phyloP scores from a whole-genome alignment of 1,139 yeast genomes.

The Magnusiomyces tetraspermus region DNA sequence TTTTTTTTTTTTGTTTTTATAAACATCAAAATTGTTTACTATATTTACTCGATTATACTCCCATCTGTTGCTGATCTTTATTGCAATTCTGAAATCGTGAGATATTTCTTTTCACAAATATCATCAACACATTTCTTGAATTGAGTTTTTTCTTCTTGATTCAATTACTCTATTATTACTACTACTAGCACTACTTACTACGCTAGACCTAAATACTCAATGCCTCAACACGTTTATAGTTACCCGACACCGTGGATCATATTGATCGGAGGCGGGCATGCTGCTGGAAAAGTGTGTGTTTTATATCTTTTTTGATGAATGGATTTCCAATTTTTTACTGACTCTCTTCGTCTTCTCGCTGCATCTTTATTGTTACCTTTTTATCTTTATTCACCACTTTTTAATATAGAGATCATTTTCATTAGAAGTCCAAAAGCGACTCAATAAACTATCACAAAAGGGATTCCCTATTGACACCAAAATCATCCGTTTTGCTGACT shows the following conservation, averaged over 20 bases:
- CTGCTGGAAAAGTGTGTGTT: constrained; percentile 53
- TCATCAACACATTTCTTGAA: no score
- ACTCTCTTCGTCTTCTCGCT: no score
- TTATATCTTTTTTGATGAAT: constrained; percentile 23
- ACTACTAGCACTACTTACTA: no score
- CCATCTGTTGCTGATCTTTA: no score
- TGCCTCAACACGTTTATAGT: background rate
- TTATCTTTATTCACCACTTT: background rate
- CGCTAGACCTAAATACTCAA: no score
- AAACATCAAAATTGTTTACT: no score
- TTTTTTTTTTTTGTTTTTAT: no score
- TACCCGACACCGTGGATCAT: constrained; percentile 33
- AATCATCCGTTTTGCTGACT: constrained; percentile 28
- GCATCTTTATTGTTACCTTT: background rate
- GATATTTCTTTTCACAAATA: no score
- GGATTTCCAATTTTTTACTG: background rate
- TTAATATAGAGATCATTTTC: constrained; percentile 23
- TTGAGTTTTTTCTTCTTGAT: no score
- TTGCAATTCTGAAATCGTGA: no score
- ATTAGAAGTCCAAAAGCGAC: constrained; percentile 19
- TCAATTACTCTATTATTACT: no score
- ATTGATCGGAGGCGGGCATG: constrained; percentile 68
- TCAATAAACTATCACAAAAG: constrained; percentile 9
- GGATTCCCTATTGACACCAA: constrained; percentile 14
- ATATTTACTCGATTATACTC: no score